phyloP scores from a whole-genome alignment of 2,329 filamentous ascomycete genomes.

The Cladosporium sphaerospermum region DNA sequence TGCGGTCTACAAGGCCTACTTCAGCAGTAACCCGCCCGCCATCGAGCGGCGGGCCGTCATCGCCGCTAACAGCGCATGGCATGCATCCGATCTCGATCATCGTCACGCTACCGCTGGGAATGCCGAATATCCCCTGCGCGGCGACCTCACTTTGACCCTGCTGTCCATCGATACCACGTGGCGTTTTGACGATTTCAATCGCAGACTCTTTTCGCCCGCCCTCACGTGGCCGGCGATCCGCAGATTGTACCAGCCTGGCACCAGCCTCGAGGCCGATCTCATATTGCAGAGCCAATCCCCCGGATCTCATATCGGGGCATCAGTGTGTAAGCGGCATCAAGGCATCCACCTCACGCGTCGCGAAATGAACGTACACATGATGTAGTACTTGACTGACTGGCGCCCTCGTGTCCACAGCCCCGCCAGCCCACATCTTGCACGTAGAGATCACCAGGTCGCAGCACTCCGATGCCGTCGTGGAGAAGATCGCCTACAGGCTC shows the following conservation, averaged over 20 bases:
- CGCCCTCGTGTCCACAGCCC: background rate
- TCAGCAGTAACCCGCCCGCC: background rate
- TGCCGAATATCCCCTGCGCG: background rate
- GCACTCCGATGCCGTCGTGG: background rate
- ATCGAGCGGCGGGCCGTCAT: constrained; percentile 2
- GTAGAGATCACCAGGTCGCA: background rate
- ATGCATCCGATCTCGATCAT: background rate
- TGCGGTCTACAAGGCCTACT: background rate
- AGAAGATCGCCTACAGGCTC: background rate
- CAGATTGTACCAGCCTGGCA: background rate
- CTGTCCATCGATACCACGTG: constrained; percentile 2
- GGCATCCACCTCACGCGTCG: no score
- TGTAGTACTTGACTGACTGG: background rate
- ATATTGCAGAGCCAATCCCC: background rate
- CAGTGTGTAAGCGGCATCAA: no score
- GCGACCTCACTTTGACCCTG: background rate
- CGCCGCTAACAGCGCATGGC: background rate
- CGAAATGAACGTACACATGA: background rate
- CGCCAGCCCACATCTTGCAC: constrained; percentile 4
- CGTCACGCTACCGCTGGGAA: background rate
- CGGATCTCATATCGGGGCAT: no score
- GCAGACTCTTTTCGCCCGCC: background rate
- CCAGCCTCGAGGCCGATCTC: background rate
- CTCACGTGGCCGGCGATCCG: constrained; percentile 2
- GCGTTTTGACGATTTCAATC: background rate